Conservation (phyloP, 176 grass and related monocot genomes). For the Calamus simplicifolius region DNA sequence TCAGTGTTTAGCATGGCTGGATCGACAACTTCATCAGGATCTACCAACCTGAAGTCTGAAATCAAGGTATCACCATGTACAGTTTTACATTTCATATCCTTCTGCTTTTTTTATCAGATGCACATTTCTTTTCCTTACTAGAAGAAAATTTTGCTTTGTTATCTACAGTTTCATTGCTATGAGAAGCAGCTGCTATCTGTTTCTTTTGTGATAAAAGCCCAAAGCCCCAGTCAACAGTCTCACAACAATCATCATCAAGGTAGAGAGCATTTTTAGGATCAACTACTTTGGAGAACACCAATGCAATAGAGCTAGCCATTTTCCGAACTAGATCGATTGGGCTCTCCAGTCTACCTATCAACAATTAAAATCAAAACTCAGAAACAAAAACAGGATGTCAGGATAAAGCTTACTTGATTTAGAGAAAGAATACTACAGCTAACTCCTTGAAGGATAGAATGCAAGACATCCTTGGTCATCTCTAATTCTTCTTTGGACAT, state of each 20-base stretch:
- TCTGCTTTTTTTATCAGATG: constrained; percentile 32
- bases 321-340: constrained; percentile 78
- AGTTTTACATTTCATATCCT: constrained; percentile 33
- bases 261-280: constrained; percentile 90
- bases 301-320: constrained; percentile 82
- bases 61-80: constrained; percentile 25
- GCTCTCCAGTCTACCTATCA: constrained; percentile 87
- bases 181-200: constrained; percentile 29
- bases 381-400: constrained; percentile 1
- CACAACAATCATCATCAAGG: constrained; percentile 79
- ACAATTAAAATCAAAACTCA: constrained; percentile 25
- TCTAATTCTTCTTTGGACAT: constrained; percentile 78
- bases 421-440: constrained; percentile 39
- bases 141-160: constrained; percentile 30
- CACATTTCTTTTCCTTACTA: constrained; percentile 33
- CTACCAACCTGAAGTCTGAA: constrained; percentile 30
- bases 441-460: constrained; percentile 89
- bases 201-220: constrained; percentile 51
- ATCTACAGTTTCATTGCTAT: constrained; percentile 25
- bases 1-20: constrained; percentile 12
- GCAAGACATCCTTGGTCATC: constrained; percentile 68
- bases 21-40: constrained; percentile 48
- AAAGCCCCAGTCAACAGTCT: constrained; percentile 83
- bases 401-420: too few species aligned
- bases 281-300: constrained; percentile 87